phyloP scores from a whole-genome alignment of 345 rosid genomes.

The Nasturtium officinale region DNA sequence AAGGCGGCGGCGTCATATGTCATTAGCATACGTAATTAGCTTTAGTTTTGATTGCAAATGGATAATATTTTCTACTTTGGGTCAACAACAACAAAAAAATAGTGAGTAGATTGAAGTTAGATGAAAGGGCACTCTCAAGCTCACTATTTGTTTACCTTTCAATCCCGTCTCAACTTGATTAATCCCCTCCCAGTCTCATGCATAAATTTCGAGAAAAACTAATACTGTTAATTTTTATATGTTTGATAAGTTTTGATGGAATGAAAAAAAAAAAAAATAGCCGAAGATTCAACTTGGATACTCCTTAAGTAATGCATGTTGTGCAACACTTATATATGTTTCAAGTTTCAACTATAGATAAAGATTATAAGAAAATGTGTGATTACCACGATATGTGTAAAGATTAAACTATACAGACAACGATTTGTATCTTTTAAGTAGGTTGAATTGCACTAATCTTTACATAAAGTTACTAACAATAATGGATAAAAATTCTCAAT shows the following conservation, averaged over 20 bases:
- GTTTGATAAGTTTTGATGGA: background rate
- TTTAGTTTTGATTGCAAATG: constrained; percentile 14
- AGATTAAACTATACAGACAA: background rate
- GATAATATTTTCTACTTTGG: constrained; percentile 22
- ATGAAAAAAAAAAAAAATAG: background rate
- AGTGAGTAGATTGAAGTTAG: constrained; percentile 44
- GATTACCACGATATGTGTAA: background rate
- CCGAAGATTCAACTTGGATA: background rate
- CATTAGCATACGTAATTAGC: constrained; percentile 26
- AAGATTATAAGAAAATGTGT: background rate
- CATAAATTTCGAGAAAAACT: background rate
- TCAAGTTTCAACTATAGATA: background rate
- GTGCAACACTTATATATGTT: background rate
- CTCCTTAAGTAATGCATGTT: background rate
- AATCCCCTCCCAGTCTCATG: background rate
- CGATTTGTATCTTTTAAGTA: background rate
- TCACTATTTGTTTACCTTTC: constrained; percentile 19
- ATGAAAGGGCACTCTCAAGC: constrained; percentile 45
- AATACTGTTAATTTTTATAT: background rate
- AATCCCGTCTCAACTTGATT: constrained; percentile 3
- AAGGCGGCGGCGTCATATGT: constrained; percentile 46
- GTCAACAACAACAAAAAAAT: constrained; percentile 30
- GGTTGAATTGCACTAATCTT: background rate
- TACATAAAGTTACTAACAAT: background rate
- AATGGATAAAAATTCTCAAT: background rate